These are phyloP conservation scores for Candida pseudoviswanathii DNA, from an alignment of 1,139 yeast genomes.

Conservation along the genomic window DNA sequence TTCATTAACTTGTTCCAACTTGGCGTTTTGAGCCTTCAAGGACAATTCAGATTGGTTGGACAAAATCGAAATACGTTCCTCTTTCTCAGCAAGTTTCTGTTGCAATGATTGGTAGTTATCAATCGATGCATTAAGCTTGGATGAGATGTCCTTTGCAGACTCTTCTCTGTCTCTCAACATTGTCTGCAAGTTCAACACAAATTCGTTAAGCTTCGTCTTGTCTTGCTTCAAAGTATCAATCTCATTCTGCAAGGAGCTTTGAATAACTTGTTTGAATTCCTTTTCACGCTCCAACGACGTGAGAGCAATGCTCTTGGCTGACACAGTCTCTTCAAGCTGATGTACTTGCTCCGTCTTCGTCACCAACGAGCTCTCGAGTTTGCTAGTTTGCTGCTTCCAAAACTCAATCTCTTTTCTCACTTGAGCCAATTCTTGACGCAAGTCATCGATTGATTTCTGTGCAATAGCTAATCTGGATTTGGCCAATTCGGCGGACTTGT, in stretches of 20 bases:
- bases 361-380: conserved; percentile 57
- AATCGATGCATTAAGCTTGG: conserved; percentile 52
- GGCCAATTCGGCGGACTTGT: conserved; percentile 36
- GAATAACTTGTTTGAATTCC: conserved; percentile 50
- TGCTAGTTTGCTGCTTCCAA: conserved; percentile 55
- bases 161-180: conserved; percentile 65
- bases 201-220: conserved; percentile 57
- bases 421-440: conserved; percentile 50
- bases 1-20: conserved; percentile 63
- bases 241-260: conserved; percentile 57
- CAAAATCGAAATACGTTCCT: conserved; percentile 48
- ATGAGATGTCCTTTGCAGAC: conserved; percentile 51
- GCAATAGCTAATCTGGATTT: conserved; percentile 35
- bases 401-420: conserved; percentile 44
- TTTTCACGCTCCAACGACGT: conserved; percentile 59
- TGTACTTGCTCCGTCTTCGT: conserved; percentile 60
- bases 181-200: conserved; percentile 63
- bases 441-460: conserved; percentile 41
- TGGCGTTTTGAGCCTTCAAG: conserved; percentile 63
- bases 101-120: conserved; percentile 55
- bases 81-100: conserved; percentile 52
- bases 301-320: conserved; percentile 47
- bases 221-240: conserved; percentile 58
- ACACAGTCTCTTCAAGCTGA: conserved; percentile 54
- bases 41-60: conserved; percentile 58